phyloP scores from a whole-genome alignment of 2,329 filamentous ascomycete species.

The Epichloe aotearoae region DNA sequence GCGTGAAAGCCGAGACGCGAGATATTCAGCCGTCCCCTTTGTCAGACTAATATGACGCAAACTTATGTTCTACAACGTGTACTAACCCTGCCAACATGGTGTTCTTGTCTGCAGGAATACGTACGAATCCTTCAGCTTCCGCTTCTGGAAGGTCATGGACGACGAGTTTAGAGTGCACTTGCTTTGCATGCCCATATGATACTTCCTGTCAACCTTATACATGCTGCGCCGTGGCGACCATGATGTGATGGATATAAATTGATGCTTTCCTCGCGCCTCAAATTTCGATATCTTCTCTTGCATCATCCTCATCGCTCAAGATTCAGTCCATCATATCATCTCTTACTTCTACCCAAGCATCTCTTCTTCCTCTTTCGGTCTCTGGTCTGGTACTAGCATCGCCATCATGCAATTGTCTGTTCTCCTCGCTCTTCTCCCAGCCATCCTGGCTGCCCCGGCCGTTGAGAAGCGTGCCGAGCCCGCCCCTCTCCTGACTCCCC shows the following conservation, averaged over 20 bases:
- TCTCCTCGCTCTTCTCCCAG: constrained; percentile 13
- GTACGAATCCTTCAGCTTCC: constrained; percentile 5
- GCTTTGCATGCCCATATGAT: background rate
- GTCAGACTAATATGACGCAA: background rate
- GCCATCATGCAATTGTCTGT: constrained; percentile 13
- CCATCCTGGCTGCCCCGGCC: constrained; percentile 11
- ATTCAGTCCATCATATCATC: background rate
- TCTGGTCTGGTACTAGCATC: background rate
- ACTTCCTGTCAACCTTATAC: background rate
- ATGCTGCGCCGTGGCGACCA: background rate
- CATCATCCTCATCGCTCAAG: constrained; percentile 2
- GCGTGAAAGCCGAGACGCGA: background rate
- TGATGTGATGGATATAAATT: constrained; percentile 7
- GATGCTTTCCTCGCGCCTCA: background rate
- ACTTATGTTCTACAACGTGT: background rate
- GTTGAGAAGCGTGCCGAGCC: constrained; percentile 12
- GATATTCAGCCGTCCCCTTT: background rate
- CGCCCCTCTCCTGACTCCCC: constrained; percentile 14
- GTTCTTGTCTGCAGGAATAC: background rate
- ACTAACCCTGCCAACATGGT: background rate
- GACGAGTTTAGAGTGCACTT: background rate
- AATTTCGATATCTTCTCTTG: background rate
- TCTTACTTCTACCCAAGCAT: background rate
- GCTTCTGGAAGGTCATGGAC: constrained; percentile 8
- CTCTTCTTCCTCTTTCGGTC: background rate